These are phyloP conservation scores for Gaeumannomyces tritici DNA, from an alignment of 2,329 filamentous ascomycete genomes.

Conservation along the genomic window DNA sequence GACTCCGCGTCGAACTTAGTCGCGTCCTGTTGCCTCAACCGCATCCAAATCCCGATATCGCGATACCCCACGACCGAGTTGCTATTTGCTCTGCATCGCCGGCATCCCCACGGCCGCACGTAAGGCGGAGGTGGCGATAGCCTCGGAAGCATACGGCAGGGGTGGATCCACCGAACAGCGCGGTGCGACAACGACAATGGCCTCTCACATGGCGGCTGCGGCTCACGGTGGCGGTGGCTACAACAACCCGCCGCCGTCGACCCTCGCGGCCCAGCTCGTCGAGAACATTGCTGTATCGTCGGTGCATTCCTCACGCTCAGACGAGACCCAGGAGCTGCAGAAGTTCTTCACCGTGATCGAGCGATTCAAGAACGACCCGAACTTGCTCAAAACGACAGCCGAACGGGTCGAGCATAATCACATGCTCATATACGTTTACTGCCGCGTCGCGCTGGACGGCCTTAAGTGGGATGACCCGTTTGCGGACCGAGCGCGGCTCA, in stretches of 20 bases:
- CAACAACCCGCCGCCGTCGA: slow-evolving; percentile 55
- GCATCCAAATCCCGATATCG: not conserved
- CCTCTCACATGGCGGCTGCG: not conserved
- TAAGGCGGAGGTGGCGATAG: slow-evolving; percentile 10
- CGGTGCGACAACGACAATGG: not conserved
- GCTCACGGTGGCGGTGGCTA: slow-evolving; percentile 5
- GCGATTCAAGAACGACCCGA: slow-evolving; percentile 39
- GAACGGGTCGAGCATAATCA: slow-evolving; percentile 70
- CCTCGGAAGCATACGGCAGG: slow-evolving; percentile 12
- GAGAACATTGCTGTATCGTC: slow-evolving; percentile 61
- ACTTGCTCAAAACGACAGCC: slow-evolving; percentile 47
- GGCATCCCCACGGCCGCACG: not conserved
- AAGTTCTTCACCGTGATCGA: slow-evolving; percentile 53
- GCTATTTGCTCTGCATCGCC: not conserved
- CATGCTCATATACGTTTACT: slow-evolving; percentile 75
- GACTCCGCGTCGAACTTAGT: not conserved
- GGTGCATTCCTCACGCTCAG: slow-evolving; percentile 34
- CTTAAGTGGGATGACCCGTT: slow-evolving; percentile 62
- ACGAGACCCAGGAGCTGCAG: slow-evolving; percentile 65
- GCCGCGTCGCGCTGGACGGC: slow-evolving; percentile 66
- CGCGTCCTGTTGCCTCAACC: not conserved
- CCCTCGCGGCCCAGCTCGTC: slow-evolving; percentile 79
- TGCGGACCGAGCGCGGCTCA: slow-evolving; percentile 41
- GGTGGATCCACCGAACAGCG: slow-evolving; percentile 1
- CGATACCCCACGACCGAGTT: not conserved